Conservation (phyloP, 345 rosid genomes). For the Dimocarpus longan region DNA sequence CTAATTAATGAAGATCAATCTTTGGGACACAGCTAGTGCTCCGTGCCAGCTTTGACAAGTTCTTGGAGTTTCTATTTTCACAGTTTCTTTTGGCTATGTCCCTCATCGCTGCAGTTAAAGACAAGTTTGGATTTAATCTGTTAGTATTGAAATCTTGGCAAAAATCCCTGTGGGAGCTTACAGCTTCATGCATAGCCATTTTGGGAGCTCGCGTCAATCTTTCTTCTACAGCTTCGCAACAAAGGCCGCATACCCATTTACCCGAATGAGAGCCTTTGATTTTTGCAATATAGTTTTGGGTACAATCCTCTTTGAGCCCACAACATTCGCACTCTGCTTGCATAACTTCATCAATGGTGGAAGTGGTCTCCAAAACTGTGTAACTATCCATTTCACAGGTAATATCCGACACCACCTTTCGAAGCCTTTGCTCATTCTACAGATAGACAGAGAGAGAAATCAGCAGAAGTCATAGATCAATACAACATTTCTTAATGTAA, state of each 20-base stretch:
- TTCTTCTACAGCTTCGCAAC: slow-evolving; percentile 53
- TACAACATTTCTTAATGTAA: background rate
- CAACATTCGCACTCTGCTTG: slow-evolving; percentile 52
- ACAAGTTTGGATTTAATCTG: slow-evolving; percentile 44
- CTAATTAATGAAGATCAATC: slow-evolving; percentile 23
- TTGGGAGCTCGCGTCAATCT: slow-evolving; percentile 22
- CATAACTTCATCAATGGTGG: slow-evolving; percentile 24
- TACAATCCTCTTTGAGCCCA: slow-evolving; percentile 56
- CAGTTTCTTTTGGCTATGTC: slow-evolving; percentile 40
- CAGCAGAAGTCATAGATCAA: background rate
- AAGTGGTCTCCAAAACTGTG: slow-evolving; percentile 5
- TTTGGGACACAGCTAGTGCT: slow-evolving; percentile 45
- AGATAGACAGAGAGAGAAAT: background rate
- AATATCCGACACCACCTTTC: slow-evolving; percentile 39
- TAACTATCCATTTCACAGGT: slow-evolving; percentile 28
- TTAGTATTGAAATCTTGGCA: slow-evolving; percentile 48
- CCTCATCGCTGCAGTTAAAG: slow-evolving; percentile 44
- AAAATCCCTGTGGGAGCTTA: slow-evolving; percentile 40
- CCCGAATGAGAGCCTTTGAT: slow-evolving; percentile 34
- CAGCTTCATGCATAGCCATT: slow-evolving; percentile 37
- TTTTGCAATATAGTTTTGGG: slow-evolving; percentile 34
- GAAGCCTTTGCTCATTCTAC: slow-evolving; percentile 33
- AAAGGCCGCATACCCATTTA: slow-evolving; percentile 58
- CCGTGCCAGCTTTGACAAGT: slow-evolving; percentile 33
- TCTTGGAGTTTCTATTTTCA: slow-evolving; percentile 32